Evolutionary conservation across 139 green algal genomes (phyloP), one percentile per base, ranked within the genome.

Genomic region (Coelastrella sp.): DNA sequence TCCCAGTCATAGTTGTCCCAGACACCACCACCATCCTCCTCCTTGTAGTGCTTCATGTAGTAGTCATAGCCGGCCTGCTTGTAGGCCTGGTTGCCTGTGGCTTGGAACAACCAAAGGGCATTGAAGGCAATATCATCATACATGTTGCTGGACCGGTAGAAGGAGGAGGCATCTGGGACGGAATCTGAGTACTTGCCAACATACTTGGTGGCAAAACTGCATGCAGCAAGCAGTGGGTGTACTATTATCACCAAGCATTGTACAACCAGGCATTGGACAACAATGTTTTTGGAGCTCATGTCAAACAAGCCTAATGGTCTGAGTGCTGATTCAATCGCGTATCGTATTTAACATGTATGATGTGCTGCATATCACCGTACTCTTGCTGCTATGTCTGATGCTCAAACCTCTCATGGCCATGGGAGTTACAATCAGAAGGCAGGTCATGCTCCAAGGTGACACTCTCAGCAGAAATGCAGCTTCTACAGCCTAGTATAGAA

Each of bases 71-170:
- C 79, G 19, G 63, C 63, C 23, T 62, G 32, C 30, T 86, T 86
- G 81, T 86, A 85, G 7, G 30, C 25, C 2, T 43, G 35, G 27
- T 86, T 37, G 27, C 69, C 81, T 2, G 68, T 81, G 37, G 35
- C n/a, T 3, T 68, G 11, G 64, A 63, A 66, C 68, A 87, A 41
- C 71, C 60, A 83, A 4, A 76, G n/a, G 11, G 82, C 82, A 4
- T 78, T 78, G 27, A 34, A 83, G 5, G 82, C 60, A 23, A 87
- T 8, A 63, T 88, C 84, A 43, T 88, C 84, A 25, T 75, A 64
- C 8, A 43, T 53, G 75, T 88, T 85, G 67, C 48, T 75, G 6
- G 84, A 88, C 4, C 76, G 75, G 78, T 88, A 88, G 67, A 86
- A 85, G 53, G 5, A 45, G 27, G 40, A 67, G 4, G 84, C 84